Evolutionary conservation across 2,329 filamentous ascomycete species (phyloP), one percentile per base, ranked within the genome.

Genomic region (Pestalotiopsis sp.): DNA sequence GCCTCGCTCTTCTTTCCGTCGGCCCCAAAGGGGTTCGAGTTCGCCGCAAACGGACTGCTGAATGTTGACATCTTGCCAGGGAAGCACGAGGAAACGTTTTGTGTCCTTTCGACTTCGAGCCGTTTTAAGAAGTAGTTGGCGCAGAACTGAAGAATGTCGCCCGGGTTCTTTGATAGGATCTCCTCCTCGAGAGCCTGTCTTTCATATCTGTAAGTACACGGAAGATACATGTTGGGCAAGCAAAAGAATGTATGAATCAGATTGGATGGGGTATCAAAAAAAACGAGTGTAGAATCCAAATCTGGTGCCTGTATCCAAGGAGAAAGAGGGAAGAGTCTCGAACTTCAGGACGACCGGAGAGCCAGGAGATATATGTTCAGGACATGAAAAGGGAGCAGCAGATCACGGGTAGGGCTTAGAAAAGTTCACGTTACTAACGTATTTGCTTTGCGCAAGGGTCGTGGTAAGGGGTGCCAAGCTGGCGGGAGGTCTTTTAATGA

Each of bases 21-120:
- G 71, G 82, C 83, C 69, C 92, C 91, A 75, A 95, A 95, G 45
- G 93, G 93, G 81, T 95, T 96, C 80, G 84, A 85, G 74, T 89
- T 88, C 65, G 85, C 84, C 80, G 87, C 88, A 72, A 90, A 89
- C 63, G 90, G 88, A 80, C 93, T 94, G 69, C 92, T 92, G 81
- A 97, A 96, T 75, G 85, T 89, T 73, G 93, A 90, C 92, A 95
- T 94, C 68, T 77, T 76, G 75, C 67, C 36, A 17, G 60, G 61
- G 60, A 45, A 60, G 56, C 52, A 38, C 57, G 25, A 64, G 81
- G 73, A 85, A 81, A 75, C 87, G 80, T 78, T 87, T 85, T 77
- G 87, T 83, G 84, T 82, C 76, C 88, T 88, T 83, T 92, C 88
- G 77, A 85, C 85, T 79, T 90, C 88, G 75, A 93, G 88, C 76